Evolutionary conservation across 768 basidiomycete species (phyloP).

Genomic region (Astraeus odoratus): DNA sequence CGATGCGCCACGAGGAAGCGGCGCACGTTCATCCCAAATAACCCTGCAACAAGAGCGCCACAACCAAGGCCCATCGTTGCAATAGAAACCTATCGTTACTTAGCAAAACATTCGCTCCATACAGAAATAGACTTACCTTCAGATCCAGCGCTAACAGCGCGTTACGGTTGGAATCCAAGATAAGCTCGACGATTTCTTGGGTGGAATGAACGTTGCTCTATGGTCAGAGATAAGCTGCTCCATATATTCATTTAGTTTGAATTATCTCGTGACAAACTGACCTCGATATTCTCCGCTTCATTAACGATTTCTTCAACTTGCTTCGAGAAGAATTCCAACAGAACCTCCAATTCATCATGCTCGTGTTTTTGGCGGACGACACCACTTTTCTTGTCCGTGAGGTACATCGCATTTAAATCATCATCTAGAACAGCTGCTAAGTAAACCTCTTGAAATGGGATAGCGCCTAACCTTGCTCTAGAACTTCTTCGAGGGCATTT

Average conservation of each 20-base stretch:
- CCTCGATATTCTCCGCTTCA: constrained; percentile 84
- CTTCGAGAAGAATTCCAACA: constrained; percentile 92
- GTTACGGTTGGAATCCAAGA: constrained; percentile 94
- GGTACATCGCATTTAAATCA: constrained; percentile 92
- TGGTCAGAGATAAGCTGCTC: constrained; percentile 3
- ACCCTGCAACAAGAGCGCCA: constrained; percentile 82
- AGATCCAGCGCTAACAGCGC: constrained; percentile 86
- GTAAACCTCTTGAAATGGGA: background rate
- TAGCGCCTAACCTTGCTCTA: constrained; percentile 67
- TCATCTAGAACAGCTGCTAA: constrained; percentile 55
- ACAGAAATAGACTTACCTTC: constrained; percentile 43
- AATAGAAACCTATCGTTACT: constrained; percentile 67
- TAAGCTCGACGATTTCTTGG: constrained; percentile 96
- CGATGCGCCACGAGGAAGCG: constrained; percentile 13
- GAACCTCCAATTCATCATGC: constrained; percentile 88
- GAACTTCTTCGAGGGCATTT: constrained; percentile 84
- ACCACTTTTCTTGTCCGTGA: constrained; percentile 74
- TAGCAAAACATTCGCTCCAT: background rate
- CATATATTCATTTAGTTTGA: background rate
- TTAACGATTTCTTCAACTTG: constrained; percentile 96
- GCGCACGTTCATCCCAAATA: constrained; percentile 96
- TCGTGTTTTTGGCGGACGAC: constrained; percentile 58
- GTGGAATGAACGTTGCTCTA: constrained; percentile 90
- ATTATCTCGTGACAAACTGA: constrained; percentile 23
- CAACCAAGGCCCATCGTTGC: constrained; percentile 88